A percentile compares a stretch with the other conserved stretches of the same genome.
These are phyloP conservation scores for Aspergillus phoenicis DNA, from an alignment of 2,329 filamentous ascomycete species.

Conservation along the genomic window DNA sequence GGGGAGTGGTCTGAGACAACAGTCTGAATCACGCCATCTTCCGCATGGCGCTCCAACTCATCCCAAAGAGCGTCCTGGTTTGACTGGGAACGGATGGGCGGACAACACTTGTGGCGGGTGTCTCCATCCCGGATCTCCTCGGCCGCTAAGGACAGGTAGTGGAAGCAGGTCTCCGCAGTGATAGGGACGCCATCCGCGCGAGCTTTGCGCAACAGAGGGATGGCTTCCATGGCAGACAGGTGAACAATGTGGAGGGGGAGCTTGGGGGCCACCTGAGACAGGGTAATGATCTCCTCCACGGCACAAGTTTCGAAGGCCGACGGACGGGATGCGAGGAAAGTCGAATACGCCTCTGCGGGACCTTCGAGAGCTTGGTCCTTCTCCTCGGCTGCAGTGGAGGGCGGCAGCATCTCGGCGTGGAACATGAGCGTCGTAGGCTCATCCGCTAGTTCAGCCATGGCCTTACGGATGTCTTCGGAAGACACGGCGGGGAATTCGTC, in stretches of 20 bases:
- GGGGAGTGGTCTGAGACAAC: conserved; percentile 95
- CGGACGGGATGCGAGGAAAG: conserved; percentile 88
- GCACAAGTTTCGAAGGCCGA: conserved; percentile 89
- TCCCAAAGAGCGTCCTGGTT: conserved; percentile 89
- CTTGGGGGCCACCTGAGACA: conserved; percentile 76
- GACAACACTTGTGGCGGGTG: conserved; percentile 92
- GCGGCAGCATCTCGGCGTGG: conserved; percentile 97
- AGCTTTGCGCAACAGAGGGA: conserved; percentile 76
- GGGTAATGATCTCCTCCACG: conserved; percentile 79
- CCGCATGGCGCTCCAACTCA: conserved; percentile 64
- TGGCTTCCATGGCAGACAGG: conserved; percentile 83
- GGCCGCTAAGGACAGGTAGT: conserved; percentile 83
- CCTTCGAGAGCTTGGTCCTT: conserved; percentile 72
- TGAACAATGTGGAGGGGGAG: conserved; percentile 93
- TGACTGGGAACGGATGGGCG: conserved; percentile 76
- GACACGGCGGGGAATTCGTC: conserved; percentile 96
- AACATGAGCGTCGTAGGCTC: conserved; percentile 94
- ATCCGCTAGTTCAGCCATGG: conserved; percentile 78
- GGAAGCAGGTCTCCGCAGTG: conserved; percentile 93
- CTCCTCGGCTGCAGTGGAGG: conserved; percentile 72
- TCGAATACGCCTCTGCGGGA: conserved; percentile 76
- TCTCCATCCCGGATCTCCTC: conserved; percentile 83
- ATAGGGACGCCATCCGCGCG: conserved; percentile 75
- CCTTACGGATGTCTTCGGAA: conserved; percentile 72
- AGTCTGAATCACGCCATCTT: conserved; percentile 82